Evolutionary conservation across 2,329 filamentous ascomycete genomes (phyloP), one percentile per base, ranked within the genome.

Genomic region (Talaromyces islandicus): DNA sequence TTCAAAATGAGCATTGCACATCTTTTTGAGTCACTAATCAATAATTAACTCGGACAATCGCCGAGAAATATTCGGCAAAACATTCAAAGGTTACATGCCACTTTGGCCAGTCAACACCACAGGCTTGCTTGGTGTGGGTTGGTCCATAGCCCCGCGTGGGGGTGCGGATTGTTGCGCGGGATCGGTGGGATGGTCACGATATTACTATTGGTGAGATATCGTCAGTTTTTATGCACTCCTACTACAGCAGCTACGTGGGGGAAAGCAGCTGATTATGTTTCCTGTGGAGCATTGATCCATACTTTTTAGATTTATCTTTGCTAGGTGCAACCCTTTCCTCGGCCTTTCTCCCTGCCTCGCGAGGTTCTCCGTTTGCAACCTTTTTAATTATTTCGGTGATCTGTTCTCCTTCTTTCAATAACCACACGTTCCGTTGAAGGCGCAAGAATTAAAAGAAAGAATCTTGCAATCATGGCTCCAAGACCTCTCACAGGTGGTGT

Each of bases 401-500:
- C 14, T 27, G 14, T 19, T n/a, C 7, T 9, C 10, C 19, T 27
- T n/a, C 21, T 52, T n/a, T 25, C 48, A 51, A 25, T 30, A 12
- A 27, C 48, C 19, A 14, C 24, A 6, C 43, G n/a, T 6, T 52
- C 5, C 27, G 11, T 29, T 29, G 25, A 27, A 21, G 7, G 17
- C 12, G 30, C 17, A 52, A 46, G 19, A 52, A 21, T 14, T 9
- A 52, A 29, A n/a, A 52, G 17, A 52, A n/a, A 29, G 1, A 52
- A 27, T 52, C 1, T 52, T 27, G 48, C 27, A 52, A 52, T 19
- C 2, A 61, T 61, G 60, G 19, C 60, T 52, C 58, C 58, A 17
- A 71, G 71, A 48, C 67, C 73, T 43, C 69, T 77, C 60, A 64
- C 64, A 30, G 71, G 73, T 25, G 86, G 86, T 56, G 82, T 91